A percentile compares a stretch with the other conserved stretches of the same genome.
Conservation (phyloP, 2,329 filamentous ascomycete species). For the Stachybotrys chlorohalonatus region DNA sequence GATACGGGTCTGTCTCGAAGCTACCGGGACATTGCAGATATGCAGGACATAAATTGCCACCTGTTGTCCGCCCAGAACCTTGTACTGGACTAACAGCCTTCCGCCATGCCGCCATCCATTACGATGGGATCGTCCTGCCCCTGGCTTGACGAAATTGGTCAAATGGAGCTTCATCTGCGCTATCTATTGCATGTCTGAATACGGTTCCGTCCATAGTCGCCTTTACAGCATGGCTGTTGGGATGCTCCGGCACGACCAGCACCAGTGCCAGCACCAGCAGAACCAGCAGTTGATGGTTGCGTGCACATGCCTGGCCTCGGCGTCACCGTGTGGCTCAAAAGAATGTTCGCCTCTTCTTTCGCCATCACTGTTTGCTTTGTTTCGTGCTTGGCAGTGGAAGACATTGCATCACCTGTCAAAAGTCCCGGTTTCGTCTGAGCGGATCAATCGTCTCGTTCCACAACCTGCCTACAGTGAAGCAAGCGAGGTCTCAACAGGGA, state of each 20-base stretch:
- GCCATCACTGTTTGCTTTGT: too few relatives aligned
- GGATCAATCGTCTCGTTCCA: neutral
- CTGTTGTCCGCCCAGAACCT: neutral
- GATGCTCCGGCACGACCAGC: too few relatives aligned
- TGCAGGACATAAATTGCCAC: neutral
- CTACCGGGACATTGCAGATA: neutral
- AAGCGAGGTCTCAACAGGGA: too few relatives aligned
- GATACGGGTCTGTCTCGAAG: neutral
- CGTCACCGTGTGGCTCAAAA: neutral
- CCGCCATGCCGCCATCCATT: neutral
- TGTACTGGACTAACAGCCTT: neutral
- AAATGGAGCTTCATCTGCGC: slow-evolving; percentile 1
- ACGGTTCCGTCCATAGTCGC: too few relatives aligned
- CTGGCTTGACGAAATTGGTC: neutral
- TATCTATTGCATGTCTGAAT: neutral
- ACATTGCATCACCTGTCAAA: too few relatives aligned
- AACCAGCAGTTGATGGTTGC: too few relatives aligned
- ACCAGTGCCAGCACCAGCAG: too few relatives aligned
- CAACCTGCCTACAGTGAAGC: too few relatives aligned
- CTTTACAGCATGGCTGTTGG: too few relatives aligned
- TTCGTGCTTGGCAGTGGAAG: too few relatives aligned
- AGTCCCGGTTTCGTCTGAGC: neutral
- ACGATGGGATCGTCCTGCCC: neutral
- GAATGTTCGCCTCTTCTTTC: neutral
- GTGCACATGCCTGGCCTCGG: neutral